Base-by-base conservation (phyloP, 2,329 filamentous ascomycete species). In the Rachicladosporium sp. region DNA sequence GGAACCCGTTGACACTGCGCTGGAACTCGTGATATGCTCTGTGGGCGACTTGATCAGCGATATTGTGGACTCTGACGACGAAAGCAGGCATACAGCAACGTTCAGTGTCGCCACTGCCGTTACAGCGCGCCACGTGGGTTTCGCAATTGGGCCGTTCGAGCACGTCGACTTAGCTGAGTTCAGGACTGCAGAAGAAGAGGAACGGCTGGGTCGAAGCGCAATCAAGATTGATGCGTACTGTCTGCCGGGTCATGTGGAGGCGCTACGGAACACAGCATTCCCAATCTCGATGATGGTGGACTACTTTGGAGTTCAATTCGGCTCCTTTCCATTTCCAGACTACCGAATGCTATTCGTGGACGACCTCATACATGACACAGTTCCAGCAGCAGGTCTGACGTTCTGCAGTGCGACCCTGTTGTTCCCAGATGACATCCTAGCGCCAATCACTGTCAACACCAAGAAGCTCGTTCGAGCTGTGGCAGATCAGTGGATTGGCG, bases 281-380 rank as follows among this genome's bases (percentile, higher is more conserved):
- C 82, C 89, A 9, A 73, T 95, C 49, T 82, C 88, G 11, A 50
- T 76, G 56, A 86, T 87, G 1, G 79, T 94, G n/a, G 91, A 98
- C 58, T 84, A 82, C 58, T 87, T 96, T 55, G 85, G 84, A 3
- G 76, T 89, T 46, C 83, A 79, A 3, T 96, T 89, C 57, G 86
- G 87, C 19, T 80, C 82, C 13, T 98, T 93, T 57, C 88, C 91
- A 0, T 96, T 91, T 57, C 76, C 83, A 21, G 87, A 82, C 54
- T 96, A 93, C 68, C 93, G 93, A 55, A 65, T 96, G 40, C 87
- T 85, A 49, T 98, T 98, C 51, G 79, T 98, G 11, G 91, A 98
- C 51, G 91, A 98, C 58, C 73, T 91, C 57, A 65, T 80, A 1
- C 69, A 75, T 23, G 82, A 94, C 42, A 81, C 82, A 1, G 69